Evolutionary conservation across 306 rosid species (phyloP).

Genomic region (Prunus salicina): DNA sequence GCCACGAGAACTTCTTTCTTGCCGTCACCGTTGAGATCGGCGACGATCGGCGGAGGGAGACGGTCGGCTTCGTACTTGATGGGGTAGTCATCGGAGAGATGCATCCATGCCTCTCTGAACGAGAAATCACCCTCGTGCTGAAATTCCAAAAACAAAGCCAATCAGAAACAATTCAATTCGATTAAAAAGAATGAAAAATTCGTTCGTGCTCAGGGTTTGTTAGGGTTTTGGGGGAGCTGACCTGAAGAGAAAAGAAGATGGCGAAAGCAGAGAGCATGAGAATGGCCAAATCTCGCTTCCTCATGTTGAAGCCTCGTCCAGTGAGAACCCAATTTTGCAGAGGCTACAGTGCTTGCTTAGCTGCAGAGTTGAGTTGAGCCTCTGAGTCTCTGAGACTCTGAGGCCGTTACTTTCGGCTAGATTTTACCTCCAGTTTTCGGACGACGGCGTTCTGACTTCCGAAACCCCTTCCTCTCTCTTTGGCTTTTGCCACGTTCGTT

Average conservation of each 20-base stretch:
- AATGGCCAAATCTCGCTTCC: slow-evolving; percentile 99
- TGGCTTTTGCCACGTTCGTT: not conserved
- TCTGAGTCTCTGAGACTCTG: not conserved
- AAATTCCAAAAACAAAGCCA: slow-evolving; percentile 5
- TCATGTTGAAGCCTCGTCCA: slow-evolving; percentile 40
- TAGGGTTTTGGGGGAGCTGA: slow-evolving; percentile 7
- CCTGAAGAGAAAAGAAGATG: slow-evolving; percentile 97
- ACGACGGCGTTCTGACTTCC: not conserved
- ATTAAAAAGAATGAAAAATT: not conserved
- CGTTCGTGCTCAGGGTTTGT: not conserved
- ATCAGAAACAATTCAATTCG: not conserved
- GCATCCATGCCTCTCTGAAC: slow-evolving; percentile 96
- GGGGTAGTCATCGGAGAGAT: slow-evolving; percentile 82
- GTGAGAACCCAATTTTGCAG: not conserved
- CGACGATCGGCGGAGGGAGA: slow-evolving; percentile 88
- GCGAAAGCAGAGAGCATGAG: slow-evolving; percentile 98
- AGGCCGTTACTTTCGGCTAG: not conserved
- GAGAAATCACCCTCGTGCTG: slow-evolving; percentile 97
- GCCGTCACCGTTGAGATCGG: slow-evolving; percentile 97
- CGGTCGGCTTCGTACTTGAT: slow-evolving; percentile 92
- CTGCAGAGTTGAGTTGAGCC: not conserved
- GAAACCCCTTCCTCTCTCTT: not conserved
- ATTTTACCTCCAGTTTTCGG: not conserved
- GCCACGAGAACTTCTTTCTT: slow-evolving; percentile 91
- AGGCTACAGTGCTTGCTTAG: not conserved